Conservation (phyloP, 2,329 filamentous ascomycete genomes). For the Iodosphaeria phyllophila region DNA sequence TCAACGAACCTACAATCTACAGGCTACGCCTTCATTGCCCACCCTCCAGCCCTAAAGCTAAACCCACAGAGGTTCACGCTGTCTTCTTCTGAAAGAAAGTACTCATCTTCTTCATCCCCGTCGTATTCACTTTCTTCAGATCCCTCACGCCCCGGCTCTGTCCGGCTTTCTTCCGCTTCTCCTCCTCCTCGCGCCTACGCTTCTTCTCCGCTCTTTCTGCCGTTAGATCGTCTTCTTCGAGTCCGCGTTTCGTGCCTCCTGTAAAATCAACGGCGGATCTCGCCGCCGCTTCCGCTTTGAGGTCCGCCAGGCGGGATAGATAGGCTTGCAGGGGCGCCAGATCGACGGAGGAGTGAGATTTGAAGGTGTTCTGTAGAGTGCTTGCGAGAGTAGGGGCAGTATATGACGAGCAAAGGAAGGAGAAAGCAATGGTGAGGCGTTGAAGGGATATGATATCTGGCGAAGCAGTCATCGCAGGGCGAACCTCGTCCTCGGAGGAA, state of each 20-base stretch:
- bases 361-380: conserved; percentile 22
- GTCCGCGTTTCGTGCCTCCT: conserved; percentile 43
- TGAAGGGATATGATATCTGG: conserved; percentile 37
- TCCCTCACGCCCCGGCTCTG: conserved; percentile 62
- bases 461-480: conserved; percentile 25
- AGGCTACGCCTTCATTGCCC: no score
- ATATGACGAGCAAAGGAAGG: conserved; percentile 46
- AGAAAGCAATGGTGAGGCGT: conserved; percentile 41
- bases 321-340: conserved; percentile 58
- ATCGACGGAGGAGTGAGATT: conserved; percentile 26
- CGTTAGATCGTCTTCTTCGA: conserved; percentile 49
- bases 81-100: conserved; percentile 69
- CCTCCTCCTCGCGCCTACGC: conserved; percentile 72
- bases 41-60: no score
- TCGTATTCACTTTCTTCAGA: conserved; percentile 76
- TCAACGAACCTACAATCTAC: no score
- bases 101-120: conserved; percentile 94
- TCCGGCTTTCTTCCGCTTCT: conserved; percentile 59
- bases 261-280: conserved; percentile 53
- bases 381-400: conserved; percentile 24
- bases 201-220: conserved; percentile 63
- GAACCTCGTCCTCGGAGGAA: conserved; percentile 10
- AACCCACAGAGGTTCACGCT: no score
- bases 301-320: conserved; percentile 41
- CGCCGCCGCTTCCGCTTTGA: conserved; percentile 54